phyloP scores from a whole-genome alignment of 805 yeast genomes.

The Pichia rugopelliculosa region DNA sequence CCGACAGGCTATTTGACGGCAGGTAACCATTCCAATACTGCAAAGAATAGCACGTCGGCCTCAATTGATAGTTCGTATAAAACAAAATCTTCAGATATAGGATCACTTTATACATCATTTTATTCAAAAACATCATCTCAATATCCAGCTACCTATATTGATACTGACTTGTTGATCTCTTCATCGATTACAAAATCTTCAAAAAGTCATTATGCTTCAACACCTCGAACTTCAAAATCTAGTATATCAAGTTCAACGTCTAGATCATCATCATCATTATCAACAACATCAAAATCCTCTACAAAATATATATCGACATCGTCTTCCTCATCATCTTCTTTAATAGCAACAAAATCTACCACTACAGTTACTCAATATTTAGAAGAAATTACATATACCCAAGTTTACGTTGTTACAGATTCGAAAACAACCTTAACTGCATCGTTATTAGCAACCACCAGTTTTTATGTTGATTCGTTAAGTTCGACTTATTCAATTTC shows the following conservation, averaged over 20 bases:
- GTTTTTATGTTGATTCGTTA: constrained; percentile 10
- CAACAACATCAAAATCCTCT: background rate
- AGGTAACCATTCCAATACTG: constrained; percentile 9
- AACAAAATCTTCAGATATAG: background rate
- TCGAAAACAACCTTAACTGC: constrained; percentile 22
- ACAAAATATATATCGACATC: background rate
- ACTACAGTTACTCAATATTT: constrained; percentile 13
- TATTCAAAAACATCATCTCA: background rate
- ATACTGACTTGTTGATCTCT: background rate
- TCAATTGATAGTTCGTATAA: background rate
- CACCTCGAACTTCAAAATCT: too few relatives aligned
- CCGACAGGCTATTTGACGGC: constrained; percentile 15
- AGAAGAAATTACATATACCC: constrained; percentile 21
- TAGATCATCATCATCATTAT: background rate
- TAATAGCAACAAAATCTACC: constrained; percentile 6
- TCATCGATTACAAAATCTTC: background rate
- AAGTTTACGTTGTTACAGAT: constrained; percentile 25
- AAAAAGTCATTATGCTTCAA: too few relatives aligned
- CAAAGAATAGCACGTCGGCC: background rate
- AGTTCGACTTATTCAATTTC: constrained; percentile 13
- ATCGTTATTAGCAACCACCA: constrained; percentile 17
- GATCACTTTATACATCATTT: background rate
- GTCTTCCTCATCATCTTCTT: background rate
- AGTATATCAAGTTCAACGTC: background rate
- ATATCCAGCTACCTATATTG: background rate